Evolutionary conservation across 2,329 filamentous ascomycete species (phyloP).

Genomic region (Colletotrichum lentis): DNA sequence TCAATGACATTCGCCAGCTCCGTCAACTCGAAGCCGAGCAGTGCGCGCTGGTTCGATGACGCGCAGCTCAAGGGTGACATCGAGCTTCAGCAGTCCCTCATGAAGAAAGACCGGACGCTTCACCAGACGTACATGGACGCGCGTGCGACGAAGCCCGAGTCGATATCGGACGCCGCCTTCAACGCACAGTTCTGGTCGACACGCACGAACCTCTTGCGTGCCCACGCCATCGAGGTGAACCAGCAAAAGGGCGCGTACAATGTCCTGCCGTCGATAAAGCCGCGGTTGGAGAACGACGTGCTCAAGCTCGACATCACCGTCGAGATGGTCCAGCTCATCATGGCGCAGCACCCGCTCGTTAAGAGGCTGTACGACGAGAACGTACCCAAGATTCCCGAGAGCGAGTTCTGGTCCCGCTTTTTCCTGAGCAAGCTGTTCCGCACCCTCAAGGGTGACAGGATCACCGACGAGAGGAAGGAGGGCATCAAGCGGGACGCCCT

Average conservation of each 20-base stretch:
- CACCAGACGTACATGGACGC: slow-evolving; percentile 89
- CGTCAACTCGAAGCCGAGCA: slow-evolving; percentile 62
- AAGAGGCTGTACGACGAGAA: slow-evolving; percentile 92
- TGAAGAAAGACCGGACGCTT: slow-evolving; percentile 79
- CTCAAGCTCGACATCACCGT: slow-evolving; percentile 84
- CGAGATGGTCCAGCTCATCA: slow-evolving; percentile 92
- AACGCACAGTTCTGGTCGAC: slow-evolving; percentile 95
- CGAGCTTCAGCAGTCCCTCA: slow-evolving; percentile 84
- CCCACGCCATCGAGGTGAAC: slow-evolving; percentile 86
- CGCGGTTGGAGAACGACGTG: slow-evolving; percentile 76
- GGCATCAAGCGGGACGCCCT: slow-evolving; percentile 65
- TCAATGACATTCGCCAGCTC: slow-evolving; percentile 82
- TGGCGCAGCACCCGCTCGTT: slow-evolving; percentile 90
- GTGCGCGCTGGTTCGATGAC: slow-evolving; percentile 81
- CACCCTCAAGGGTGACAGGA: slow-evolving; percentile 87
- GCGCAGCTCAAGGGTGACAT: slow-evolving; percentile 78
- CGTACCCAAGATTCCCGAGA: slow-evolving; percentile 80
- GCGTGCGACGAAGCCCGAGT: slow-evolving; percentile 81
- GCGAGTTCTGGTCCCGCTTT: slow-evolving; percentile 91
- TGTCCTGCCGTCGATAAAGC: slow-evolving; percentile 88
- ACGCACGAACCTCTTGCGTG: slow-evolving; percentile 82
- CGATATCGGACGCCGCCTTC: slow-evolving; percentile 81
- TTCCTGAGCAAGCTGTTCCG: slow-evolving; percentile 92
- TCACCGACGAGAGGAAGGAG: slow-evolving; percentile 77
- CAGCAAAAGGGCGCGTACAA: slow-evolving; percentile 94